phyloP scores from a whole-genome alignment of 1,284 basidiomycete genomes.

The Xerocomus minutiporus region DNA sequence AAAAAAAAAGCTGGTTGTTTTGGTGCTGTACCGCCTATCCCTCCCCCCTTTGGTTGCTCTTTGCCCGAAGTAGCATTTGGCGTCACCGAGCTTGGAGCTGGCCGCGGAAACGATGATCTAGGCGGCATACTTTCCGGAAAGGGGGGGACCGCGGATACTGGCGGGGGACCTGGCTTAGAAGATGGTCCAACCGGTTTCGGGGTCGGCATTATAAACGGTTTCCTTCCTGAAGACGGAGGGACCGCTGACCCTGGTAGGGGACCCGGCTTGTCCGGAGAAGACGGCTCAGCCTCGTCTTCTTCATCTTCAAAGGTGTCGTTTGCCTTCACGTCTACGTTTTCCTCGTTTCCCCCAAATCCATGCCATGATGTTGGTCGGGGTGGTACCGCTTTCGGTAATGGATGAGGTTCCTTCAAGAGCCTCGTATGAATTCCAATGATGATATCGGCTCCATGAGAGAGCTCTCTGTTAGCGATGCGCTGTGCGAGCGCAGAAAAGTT shows the following conservation, averaged over 20 bases:
- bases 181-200: background rate
- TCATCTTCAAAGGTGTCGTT: background rate
- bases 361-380: background rate
- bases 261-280: background rate
- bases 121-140: background rate
- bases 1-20: background rate
- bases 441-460: slow-evolving; percentile 23
- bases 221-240: background rate
- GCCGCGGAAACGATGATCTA: background rate
- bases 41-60: background rate
- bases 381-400: background rate
- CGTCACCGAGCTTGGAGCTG: background rate
- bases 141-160: background rate
- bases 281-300: background rate
- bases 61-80: background rate
- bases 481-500: slow-evolving; percentile 10
- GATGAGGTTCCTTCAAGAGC: slow-evolving; percentile 10
- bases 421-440: slow-evolving; percentile 21
- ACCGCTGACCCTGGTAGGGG: background rate
- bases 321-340: background rate
- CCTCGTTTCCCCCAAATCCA: background rate
- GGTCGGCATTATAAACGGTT: background rate
- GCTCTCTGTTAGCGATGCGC: slow-evolving; percentile 20
- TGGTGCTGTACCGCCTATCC: background rate
- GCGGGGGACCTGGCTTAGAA: background rate